A percentile compares a stretch with the other conserved stretches of the same genome.
phyloP scores from a whole-genome alignment of 768 basidiomycete genomes.

The Mycena alexandri region DNA sequence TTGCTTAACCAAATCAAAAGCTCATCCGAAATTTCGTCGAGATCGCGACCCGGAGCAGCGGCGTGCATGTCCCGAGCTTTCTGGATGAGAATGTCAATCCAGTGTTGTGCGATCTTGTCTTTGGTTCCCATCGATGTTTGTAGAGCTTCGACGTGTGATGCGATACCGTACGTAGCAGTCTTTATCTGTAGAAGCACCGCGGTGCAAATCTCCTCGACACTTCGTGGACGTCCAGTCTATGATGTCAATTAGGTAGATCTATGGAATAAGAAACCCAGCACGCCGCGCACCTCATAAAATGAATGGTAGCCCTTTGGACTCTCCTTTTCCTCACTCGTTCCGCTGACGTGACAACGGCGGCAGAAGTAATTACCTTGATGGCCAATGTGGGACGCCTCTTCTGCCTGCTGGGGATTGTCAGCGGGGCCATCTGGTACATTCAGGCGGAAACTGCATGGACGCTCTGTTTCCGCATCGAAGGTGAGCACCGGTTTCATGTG shows the following conservation, averaged over 20 bases:
- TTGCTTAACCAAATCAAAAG: constrained; percentile 33
- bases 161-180: constrained; percentile 43
- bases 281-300: neutral
- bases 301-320: constrained; percentile 46
- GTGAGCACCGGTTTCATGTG: neutral
- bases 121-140: constrained; percentile 50
- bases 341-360: constrained; percentile 49
- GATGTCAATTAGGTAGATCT: neutral
- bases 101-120: constrained; percentile 47
- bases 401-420: constrained; percentile 53
- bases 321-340: constrained; percentile 42
- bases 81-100: constrained; percentile 46
- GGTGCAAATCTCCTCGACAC: constrained; percentile 23
- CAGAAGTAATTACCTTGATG: constrained; percentile 51
- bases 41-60: neutral
- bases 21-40: constrained; percentile 15
- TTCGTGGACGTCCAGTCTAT: constrained; percentile 28
- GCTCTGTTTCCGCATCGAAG: constrained; percentile 28
- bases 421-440: constrained; percentile 39
- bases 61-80: constrained; percentile 30
- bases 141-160: constrained; percentile 21
- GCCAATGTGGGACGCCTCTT: constrained; percentile 52
- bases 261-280: no score
- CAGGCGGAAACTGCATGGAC: constrained; percentile 27
- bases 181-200: constrained; percentile 38